Base-by-base conservation (phyloP, 192 early-diverging fungal genomes). In the Paraglomus occultum region DNA sequence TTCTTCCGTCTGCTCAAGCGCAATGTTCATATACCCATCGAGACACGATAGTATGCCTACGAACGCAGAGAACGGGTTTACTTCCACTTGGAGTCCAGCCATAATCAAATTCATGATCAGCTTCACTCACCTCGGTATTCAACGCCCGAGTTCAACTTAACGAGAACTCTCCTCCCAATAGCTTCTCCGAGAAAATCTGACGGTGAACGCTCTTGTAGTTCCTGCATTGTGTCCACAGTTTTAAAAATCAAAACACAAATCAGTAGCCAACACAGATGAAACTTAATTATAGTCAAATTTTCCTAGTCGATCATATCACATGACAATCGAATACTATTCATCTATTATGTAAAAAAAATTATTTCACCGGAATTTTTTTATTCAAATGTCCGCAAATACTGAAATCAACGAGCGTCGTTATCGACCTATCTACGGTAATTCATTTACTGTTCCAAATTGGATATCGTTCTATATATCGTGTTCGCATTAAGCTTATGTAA, bases 21-120 rank as follows among this genome's bases (percentile, higher is more conserved):
- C 96, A 82, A 99, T 96, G 79, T 99, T 97, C 95, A 93, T 93
- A 69, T 93, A 98, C 10, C 94, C 94, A 75, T 99, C 95, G 66
- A 99, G 75, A 77, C 95, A 96, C 14, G 94, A 91, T 49, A 97
- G 80, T 9, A 90, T 83, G 20, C 92, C 92, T 92, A 72, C 14
- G 48, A 22, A 47, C 48, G 11, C 51, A 51, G 15, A 51, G 51
- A 51, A 51, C 15, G 51, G 15, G 51, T 51, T 51, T 51, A 18
- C 15, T 17, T 18, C 15, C 3, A 18, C n/a, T n/a, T n/a, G 31
- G 1, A 31, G 15, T 17, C 15, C 51, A 18, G 51, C 3, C 2
- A 18, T 51, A 15, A 51, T 51, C 18, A 15, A 51, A 51, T 17
- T 3, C 51, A 51, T 51, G 3, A 15, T 51, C 15, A 18, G 51